These are phyloP conservation scores for Aspergillus hancockii DNA, from an alignment of 495 filamentous ascomycete species.

Conservation along the genomic window DNA sequence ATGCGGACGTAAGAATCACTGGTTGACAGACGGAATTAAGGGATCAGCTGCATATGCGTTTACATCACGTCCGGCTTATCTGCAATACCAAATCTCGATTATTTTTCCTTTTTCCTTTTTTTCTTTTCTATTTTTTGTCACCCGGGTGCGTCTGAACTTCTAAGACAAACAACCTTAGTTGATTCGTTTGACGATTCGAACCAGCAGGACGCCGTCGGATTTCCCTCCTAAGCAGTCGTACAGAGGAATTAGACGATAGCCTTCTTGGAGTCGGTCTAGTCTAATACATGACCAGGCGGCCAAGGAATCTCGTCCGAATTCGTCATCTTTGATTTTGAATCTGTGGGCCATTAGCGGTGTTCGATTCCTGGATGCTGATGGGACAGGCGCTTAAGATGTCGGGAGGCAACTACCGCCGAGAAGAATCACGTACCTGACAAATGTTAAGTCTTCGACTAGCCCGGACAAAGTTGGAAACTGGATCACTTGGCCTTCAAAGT, in stretches of 20 bases:
- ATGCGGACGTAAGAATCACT: not conserved
- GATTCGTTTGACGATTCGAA: constrained; percentile 63
- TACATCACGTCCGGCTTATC: constrained; percentile 2
- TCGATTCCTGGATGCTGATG: not conserved
- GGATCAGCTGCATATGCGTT: constrained; percentile 6
- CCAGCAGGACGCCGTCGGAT: constrained; percentile 65
- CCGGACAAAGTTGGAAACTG: constrained; percentile 61
- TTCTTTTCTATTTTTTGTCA: not conserved
- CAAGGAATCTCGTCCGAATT: constrained; percentile 70
- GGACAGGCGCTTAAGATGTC: not conserved
- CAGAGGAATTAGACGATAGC: constrained; percentile 76
- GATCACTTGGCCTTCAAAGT: constrained; percentile 66
- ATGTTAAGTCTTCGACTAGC: constrained; percentile 76
- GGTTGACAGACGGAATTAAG: constrained; percentile 1
- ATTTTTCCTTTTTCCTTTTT: not conserved
- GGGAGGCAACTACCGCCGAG: not conserved
- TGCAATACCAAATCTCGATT: not conserved
- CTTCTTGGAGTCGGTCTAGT: constrained; percentile 73
- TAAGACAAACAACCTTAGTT: not conserved
- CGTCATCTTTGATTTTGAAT: constrained; percentile 84
- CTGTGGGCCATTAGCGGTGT: constrained; percentile 39
- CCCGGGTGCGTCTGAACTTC: not conserved
- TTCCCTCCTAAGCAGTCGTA: constrained; percentile 62
- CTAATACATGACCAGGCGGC: constrained; percentile 88
- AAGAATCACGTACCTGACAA: constrained; percentile 63